phyloP scores from a whole-genome alignment of 2,329 filamentous ascomycete species.

The Cercospora beticola region DNA sequence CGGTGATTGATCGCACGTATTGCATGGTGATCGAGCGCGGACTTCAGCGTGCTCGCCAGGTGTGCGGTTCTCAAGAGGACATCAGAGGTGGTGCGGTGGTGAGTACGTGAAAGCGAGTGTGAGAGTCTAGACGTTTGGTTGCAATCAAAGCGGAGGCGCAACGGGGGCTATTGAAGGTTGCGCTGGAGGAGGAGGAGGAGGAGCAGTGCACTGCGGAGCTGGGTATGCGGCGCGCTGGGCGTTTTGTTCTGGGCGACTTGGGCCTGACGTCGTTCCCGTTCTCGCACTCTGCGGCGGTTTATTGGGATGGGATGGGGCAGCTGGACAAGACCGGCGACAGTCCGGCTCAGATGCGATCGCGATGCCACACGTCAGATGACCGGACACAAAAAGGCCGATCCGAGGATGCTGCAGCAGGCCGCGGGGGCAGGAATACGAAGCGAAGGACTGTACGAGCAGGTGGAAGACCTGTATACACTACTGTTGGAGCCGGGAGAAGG shows the following conservation, averaged over 20 bases:
- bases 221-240: not conserved
- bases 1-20: slow-evolving; percentile 94
- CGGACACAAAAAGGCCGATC: not conserved
- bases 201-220: not conserved
- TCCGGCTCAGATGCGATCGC: not conserved
- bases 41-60: not conserved
- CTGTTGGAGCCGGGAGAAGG: not conserved
- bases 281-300: not conserved
- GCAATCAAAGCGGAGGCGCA: not conserved
- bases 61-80: not conserved
- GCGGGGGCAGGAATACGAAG: not conserved
- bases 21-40: slow-evolving; percentile 63
- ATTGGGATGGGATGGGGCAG: not conserved
- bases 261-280: slow-evolving; percentile 4
- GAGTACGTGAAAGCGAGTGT: not conserved
- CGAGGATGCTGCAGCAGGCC: not conserved
- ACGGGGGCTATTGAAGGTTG: not conserved
- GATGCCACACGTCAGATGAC: not conserved
- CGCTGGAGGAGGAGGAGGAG: not conserved
- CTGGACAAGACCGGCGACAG: not conserved
- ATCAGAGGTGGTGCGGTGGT: not conserved
- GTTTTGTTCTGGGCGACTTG: not conserved
- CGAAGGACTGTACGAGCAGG: not conserved
- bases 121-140: not conserved
- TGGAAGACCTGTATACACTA: not conserved